These are phyloP conservation scores for Boletus tylopilopsis DNA, from an alignment of 768 basidiomycete species.

Conservation along the genomic window DNA sequence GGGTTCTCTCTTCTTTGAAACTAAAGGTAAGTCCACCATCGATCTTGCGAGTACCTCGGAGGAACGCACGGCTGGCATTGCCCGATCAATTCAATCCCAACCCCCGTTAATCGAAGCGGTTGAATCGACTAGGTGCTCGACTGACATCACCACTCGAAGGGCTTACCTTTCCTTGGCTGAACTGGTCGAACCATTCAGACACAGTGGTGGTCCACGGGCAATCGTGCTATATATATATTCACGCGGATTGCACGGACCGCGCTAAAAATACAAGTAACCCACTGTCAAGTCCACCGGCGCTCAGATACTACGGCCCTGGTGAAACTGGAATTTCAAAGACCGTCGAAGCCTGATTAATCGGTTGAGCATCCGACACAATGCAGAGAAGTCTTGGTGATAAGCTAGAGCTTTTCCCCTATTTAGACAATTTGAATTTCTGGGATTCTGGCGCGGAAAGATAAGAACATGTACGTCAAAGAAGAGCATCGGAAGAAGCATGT, in stretches of 20 bases:
- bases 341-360: background rate
- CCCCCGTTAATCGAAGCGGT: background rate
- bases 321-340: background rate
- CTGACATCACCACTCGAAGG: background rate
- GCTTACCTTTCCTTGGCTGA: background rate
- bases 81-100: background rate
- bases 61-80: background rate
- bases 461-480: constrained; percentile 17
- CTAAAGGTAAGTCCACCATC: constrained; percentile 1
- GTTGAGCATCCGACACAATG: background rate
- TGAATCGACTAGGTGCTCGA: background rate
- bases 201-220: background rate
- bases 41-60: constrained; percentile 2
- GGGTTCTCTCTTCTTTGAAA: constrained; percentile 2
- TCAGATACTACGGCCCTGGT: background rate
- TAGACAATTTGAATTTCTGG: constrained; percentile 5
- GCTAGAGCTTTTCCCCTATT: constrained; percentile 3
- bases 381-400: constrained; percentile 3
- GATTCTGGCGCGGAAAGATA: constrained; percentile 5
- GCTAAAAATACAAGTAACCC: background rate
- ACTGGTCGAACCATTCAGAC: background rate
- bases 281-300: background rate
- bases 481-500: background rate
- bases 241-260: constrained; percentile 9
- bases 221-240: background rate